Percentiles rank a stretch among this genome's conserved stretches.
Evolutionary conservation across 306 rosid genomes (phyloP).

Genomic region (Cucumis melo): DNA sequence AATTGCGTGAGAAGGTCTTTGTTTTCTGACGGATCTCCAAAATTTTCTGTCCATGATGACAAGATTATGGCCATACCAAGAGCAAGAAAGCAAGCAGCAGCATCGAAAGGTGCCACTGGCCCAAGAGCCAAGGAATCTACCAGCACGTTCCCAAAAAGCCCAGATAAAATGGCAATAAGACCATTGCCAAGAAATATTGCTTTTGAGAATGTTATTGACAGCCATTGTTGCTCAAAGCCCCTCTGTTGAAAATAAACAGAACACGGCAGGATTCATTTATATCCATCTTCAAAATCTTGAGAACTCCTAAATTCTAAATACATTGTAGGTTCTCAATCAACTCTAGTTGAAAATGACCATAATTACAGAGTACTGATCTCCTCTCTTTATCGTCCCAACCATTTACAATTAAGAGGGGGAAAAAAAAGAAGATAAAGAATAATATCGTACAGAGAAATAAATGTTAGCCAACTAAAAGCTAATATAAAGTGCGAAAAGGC

Average conservation of each 20-base stretch:
- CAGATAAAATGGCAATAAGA: slow-evolving; percentile 72
- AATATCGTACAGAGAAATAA: background rate
- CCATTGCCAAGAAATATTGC: slow-evolving; percentile 95
- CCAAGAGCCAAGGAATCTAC: slow-evolving; percentile 76
- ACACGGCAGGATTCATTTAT: background rate
- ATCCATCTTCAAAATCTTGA: background rate
- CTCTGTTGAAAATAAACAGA: slow-evolving; percentile 37
- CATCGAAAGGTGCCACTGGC: slow-evolving; percentile 97
- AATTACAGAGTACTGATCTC: background rate
- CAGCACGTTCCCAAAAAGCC: slow-evolving; percentile 79
- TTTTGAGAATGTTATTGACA: slow-evolving; percentile 78
- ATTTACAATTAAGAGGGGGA: background rate
- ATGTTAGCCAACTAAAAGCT: background rate
- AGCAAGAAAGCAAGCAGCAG: slow-evolving; percentile 90
- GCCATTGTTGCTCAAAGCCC: slow-evolving; percentile 93
- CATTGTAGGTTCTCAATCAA: background rate
- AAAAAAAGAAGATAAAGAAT: background rate
- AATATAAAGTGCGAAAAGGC: background rate
- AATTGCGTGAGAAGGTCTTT: slow-evolving; percentile 77
- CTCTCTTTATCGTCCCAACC: background rate
- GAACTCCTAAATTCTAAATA: background rate
- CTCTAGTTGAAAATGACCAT: background rate
- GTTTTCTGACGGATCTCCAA: slow-evolving; percentile 71
- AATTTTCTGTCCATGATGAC: slow-evolving; percentile 79
- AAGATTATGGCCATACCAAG: slow-evolving; percentile 77